Conservation (phyloP, 1,284 basidiomycete species). For the Cryptococcus floricola region DNA sequence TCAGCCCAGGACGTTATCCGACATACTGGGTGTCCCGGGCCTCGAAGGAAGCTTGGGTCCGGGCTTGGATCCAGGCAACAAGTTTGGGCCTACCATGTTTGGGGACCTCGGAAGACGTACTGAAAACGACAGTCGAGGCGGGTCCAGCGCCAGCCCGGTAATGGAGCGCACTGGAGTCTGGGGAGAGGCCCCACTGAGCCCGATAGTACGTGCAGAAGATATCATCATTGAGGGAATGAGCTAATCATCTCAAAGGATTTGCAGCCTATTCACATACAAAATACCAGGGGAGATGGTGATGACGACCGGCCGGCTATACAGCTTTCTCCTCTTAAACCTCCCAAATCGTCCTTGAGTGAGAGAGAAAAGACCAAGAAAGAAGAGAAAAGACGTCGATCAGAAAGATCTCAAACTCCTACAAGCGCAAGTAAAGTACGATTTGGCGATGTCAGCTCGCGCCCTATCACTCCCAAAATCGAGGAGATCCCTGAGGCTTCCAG, state of each 20-base stretch:
- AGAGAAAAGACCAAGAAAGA: neutral
- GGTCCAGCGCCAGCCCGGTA: neutral
- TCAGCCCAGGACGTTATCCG: slow-evolving; percentile 3
- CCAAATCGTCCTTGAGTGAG: neutral
- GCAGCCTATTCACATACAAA: slow-evolving; percentile 1
- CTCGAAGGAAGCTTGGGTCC: slow-evolving; percentile 3
- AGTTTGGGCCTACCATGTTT: slow-evolving; percentile 7
- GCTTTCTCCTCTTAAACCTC: slow-evolving; percentile 5
- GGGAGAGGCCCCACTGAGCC: slow-evolving; percentile 1
- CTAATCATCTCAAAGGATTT: slow-evolving; percentile 3
- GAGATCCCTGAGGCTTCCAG: neutral
- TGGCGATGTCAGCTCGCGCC: neutral
- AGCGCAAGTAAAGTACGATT: neutral
- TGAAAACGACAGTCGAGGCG: neutral
- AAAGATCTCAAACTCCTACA: neutral
- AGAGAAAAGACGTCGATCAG: neutral
- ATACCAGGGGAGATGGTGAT: neutral
- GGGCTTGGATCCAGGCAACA: slow-evolving; percentile 5
- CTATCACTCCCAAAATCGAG: neutral
- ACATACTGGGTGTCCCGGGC: slow-evolving; percentile 5
- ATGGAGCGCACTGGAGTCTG: neutral
- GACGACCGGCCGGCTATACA: neutral
- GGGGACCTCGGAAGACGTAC: slow-evolving; percentile 1
- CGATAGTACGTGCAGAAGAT: slow-evolving; percentile 4
- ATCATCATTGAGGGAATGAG: neutral